A percentile compares a stretch with the other conserved stretches of the same genome.
phyloP scores from a whole-genome alignment of 495 filamentous ascomycete genomes.

The Penicillium paxilli region DNA sequence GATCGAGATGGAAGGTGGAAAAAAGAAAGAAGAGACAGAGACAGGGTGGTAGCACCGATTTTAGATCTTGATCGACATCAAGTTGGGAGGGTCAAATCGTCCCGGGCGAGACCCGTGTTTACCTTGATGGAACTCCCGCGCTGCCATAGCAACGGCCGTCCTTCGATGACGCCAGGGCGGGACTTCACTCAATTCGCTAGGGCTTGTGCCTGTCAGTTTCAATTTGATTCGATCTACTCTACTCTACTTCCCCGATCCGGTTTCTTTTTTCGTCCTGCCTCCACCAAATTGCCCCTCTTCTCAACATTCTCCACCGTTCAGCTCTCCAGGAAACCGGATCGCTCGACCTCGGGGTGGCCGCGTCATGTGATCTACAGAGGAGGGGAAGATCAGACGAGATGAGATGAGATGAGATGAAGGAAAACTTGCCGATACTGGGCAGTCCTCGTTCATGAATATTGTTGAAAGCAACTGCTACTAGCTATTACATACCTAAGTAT shows the following conservation, averaged over 20 bases:
- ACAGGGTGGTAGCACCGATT: not conserved
- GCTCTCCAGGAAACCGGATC: conserved; percentile 21
- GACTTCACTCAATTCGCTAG: conserved; percentile 10
- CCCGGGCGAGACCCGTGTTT: conserved; percentile 38
- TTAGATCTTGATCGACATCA: conserved; percentile 24
- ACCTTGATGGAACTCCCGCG: conserved; percentile 18
- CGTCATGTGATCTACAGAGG: conserved; percentile 14
- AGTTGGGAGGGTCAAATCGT: conserved; percentile 21
- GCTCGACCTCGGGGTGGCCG: conserved; percentile 2
- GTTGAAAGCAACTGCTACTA: too few species aligned
- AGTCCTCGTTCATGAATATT: too few species aligned
- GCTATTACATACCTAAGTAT: too few species aligned
- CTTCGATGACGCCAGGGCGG: conserved; percentile 35
- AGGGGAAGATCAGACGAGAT: not conserved
- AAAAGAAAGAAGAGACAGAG: conserved; percentile 7
- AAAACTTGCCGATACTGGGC: too few species aligned
- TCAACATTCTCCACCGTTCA: conserved; percentile 29
- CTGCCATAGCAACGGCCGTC: conserved; percentile 47
- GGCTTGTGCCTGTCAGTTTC: conserved; percentile 17
- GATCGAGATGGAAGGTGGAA: conserved; percentile 5
- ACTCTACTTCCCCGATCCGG: conserved; percentile 17
- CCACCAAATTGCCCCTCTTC: conserved; percentile 11
- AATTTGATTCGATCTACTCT: conserved; percentile 9
- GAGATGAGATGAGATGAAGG: not conserved
- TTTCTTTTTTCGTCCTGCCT: conserved; percentile 17